A percentile compares a stretch with the other conserved stretches of the same genome.
These are phyloP conservation scores for Porphyrellus sp. DNA, from an alignment of 1,284 basidiomycete genomes.

Conservation along the genomic window DNA sequence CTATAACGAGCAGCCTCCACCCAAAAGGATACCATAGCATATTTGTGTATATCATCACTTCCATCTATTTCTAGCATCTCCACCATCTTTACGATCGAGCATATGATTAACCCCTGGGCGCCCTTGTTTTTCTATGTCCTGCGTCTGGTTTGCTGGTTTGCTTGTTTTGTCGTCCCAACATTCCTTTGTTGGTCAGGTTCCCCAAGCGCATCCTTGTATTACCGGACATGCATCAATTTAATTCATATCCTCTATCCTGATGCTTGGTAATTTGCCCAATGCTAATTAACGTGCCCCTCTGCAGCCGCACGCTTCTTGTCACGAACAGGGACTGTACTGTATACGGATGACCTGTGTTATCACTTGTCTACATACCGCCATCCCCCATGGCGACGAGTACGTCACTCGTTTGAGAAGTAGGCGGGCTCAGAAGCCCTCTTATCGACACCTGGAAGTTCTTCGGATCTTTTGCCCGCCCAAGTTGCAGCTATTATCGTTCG, in stretches of 20 bases:
- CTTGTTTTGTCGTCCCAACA: conserved; percentile 31
- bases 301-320: conserved; percentile 2
- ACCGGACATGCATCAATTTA: conserved; percentile 34
- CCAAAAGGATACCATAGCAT: conserved; percentile 34
- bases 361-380: no score
- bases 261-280: conserved; percentile 4
- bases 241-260: conserved; percentile 23
- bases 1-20: conserved; percentile 10
- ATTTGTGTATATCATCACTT: conserved; percentile 36
- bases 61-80: conserved; percentile 35
- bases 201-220: conserved; percentile 34
- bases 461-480: neutral
- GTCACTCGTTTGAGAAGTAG: neutral
- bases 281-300: conserved; percentile 7
- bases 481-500: neutral
- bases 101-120: conserved; percentile 19
- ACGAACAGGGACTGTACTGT: no score
- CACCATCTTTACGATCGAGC: conserved; percentile 27
- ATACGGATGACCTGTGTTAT: no score
- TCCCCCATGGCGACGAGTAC: neutral
- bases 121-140: conserved; percentile 20
- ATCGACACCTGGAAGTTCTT: conserved; percentile 1
- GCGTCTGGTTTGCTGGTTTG: conserved; percentile 32
- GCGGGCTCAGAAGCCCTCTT: no score
- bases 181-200: conserved; percentile 24